Evolutionary conservation across 2,329 filamentous ascomycete genomes (phyloP).

Genomic region (Trichoderma atrobrunneum): DNA sequence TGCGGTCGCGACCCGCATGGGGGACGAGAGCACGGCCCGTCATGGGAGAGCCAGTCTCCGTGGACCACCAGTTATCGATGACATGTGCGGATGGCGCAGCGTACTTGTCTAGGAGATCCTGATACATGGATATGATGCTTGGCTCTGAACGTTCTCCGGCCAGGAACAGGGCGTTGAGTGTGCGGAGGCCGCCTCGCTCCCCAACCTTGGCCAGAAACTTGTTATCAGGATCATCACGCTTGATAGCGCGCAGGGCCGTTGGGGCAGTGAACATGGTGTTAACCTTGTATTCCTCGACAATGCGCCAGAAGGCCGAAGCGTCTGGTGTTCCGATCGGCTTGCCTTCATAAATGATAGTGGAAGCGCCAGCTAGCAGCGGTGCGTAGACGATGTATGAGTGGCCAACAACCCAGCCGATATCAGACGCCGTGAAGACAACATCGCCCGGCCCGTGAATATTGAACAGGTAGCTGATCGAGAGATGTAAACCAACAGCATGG

Average conservation of each 20-base stretch:
- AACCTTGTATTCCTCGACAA: constrained; percentile 80
- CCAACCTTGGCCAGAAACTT: constrained; percentile 62
- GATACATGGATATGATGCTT: constrained; percentile 77
- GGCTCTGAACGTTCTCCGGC: constrained; percentile 90
- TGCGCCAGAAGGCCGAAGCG: constrained; percentile 82
- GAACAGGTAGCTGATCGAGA: constrained; percentile 81
- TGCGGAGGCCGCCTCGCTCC: constrained; percentile 65
- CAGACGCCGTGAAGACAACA: constrained; percentile 69
- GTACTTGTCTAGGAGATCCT: constrained; percentile 65
- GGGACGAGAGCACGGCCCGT: constrained; percentile 56
- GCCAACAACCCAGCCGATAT: constrained; percentile 77
- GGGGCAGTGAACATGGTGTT: constrained; percentile 84
- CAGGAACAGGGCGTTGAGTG: constrained; percentile 73
- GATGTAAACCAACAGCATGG: constrained; percentile 78
- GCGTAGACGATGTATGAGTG: constrained; percentile 86
- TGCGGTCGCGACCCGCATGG: constrained; percentile 55
- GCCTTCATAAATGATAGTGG: constrained; percentile 88
- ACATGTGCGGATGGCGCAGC: constrained; percentile 59
- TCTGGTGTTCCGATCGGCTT: constrained; percentile 89
- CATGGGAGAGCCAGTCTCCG: constrained; percentile 57
- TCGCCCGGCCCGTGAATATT: constrained; percentile 80
- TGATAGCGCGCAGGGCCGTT: constrained; percentile 81
- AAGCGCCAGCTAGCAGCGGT: constrained; percentile 78
- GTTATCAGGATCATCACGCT: constrained; percentile 79
- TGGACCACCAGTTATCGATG: constrained; percentile 62